Percentiles rank a stretch among this genome's conserved stretches.
Evolutionary conservation across 2,329 filamentous ascomycete genomes (phyloP).

Genomic region (Thielaviopsis populi): DNA sequence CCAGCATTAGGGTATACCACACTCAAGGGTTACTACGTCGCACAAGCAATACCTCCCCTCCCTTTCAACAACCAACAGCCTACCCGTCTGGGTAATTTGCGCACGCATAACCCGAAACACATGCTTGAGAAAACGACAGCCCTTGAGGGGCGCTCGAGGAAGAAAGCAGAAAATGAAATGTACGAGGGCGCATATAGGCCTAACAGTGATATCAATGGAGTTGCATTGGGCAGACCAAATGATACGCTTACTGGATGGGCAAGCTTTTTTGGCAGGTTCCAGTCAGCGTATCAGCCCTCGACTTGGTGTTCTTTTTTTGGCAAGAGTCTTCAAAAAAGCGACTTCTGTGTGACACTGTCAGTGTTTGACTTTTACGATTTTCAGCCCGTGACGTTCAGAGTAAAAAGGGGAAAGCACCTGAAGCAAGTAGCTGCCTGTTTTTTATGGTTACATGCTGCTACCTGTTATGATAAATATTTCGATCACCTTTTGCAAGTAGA

Average conservation of each 20-base stretch:
- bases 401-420: not conserved
- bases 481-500: not conserved
- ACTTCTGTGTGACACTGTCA: not conserved
- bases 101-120: slow-evolving; percentile 1
- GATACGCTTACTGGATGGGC: not conserved
- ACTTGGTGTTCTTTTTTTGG: slow-evolving; percentile 1
- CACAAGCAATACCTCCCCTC: not conserved
- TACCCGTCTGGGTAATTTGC: not conserved
- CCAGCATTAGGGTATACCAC: not conserved
- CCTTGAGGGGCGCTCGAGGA: not conserved
- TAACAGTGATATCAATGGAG: not conserved
- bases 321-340: not conserved
- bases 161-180: not conserved
- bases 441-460: not conserved
- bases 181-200: not conserved
- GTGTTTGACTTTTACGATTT: not conserved
- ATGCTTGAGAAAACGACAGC: not conserved
- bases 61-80: not conserved
- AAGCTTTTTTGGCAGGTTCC: slow-evolving; percentile 4
- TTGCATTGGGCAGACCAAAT: not conserved
- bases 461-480: not conserved
- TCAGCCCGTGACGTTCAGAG: not conserved
- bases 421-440: not conserved
- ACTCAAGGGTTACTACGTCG: not conserved
- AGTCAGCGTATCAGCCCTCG: not conserved